Conservation (phyloP, 345 rosid species). For the Draba incana region DNA sequence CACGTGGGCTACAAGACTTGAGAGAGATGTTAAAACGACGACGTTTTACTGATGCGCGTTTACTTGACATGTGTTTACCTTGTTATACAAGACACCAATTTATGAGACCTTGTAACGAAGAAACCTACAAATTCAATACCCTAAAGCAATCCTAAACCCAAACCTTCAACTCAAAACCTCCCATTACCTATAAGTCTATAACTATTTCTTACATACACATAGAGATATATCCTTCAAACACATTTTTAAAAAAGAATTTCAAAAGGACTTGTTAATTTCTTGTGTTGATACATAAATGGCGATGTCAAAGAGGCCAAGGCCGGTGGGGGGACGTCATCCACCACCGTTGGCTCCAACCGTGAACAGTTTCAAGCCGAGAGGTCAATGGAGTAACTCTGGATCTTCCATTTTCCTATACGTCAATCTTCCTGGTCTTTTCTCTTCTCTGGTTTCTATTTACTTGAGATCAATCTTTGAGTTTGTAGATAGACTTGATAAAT, state of each 20-base stretch:
- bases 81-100: constrained; percentile 28
- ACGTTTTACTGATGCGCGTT: not conserved
- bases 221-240: constrained; percentile 18
- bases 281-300: constrained; percentile 19
- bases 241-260: not conserved
- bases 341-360: constrained; percentile 44
- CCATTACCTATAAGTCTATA: not conserved
- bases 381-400: constrained; percentile 38
- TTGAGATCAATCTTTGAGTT: not conserved
- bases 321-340: constrained; percentile 33
- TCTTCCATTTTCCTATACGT: constrained; percentile 40
- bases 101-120: constrained; percentile 28
- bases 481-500: too few relatives aligned
- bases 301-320: constrained; percentile 29
- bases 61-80: constrained; percentile 14
- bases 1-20: constrained; percentile 19
- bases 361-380: constrained; percentile 43
- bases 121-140: constrained; percentile 35
- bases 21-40: not conserved
- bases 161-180: constrained; percentile 35
- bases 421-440: constrained; percentile 42
- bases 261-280: not conserved
- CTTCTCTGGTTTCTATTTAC: not conserved
- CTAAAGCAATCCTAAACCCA: constrained; percentile 44
- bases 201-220: constrained; percentile 25